phyloP scores from a whole-genome alignment of 2,329 filamentous ascomycete genomes.

The Emydomyces testavorans region DNA sequence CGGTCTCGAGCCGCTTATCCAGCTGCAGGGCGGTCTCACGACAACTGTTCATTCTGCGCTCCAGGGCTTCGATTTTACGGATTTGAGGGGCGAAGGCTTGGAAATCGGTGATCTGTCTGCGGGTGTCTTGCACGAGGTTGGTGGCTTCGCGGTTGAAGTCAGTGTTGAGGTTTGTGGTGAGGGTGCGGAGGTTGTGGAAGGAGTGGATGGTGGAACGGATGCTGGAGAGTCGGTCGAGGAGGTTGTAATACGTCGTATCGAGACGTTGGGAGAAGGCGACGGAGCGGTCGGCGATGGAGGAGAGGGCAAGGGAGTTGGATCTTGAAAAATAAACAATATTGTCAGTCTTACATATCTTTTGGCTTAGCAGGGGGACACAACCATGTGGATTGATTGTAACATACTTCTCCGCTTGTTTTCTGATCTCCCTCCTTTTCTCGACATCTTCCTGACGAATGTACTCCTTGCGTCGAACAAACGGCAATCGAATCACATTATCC shows the following conservation, averaged over 20 bases:
- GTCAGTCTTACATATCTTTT: neutral
- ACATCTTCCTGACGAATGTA: constrained; percentile 28
- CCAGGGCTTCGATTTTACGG: constrained; percentile 27
- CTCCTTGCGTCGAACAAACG: constrained; percentile 19
- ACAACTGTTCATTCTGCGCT: constrained; percentile 31
- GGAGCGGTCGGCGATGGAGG: constrained; percentile 28
- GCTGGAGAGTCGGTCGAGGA: constrained; percentile 35
- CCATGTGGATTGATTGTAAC: constrained; percentile 34
- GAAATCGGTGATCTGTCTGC: constrained; percentile 29
- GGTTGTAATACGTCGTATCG: constrained; percentile 40
- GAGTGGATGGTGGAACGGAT: constrained; percentile 33
- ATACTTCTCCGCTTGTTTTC: constrained; percentile 67
- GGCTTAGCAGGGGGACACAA: neutral
- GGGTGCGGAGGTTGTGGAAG: constrained; percentile 33
- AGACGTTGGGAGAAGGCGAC: constrained; percentile 37
- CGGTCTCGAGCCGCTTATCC: constrained; percentile 30
- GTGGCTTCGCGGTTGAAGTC: constrained; percentile 31
- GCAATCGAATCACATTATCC: constrained; percentile 15
- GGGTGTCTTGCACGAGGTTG: constrained; percentile 28
- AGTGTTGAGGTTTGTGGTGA: constrained; percentile 27
- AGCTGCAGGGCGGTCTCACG: constrained; percentile 28
- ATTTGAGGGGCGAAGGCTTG: constrained; percentile 31
- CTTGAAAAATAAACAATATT: constrained; percentile 1
- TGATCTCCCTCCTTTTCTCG: constrained; percentile 42
- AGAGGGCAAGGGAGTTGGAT: constrained; percentile 25